Conservation (phyloP, 768 basidiomycete genomes). For the Auriscalpium orientale region DNA sequence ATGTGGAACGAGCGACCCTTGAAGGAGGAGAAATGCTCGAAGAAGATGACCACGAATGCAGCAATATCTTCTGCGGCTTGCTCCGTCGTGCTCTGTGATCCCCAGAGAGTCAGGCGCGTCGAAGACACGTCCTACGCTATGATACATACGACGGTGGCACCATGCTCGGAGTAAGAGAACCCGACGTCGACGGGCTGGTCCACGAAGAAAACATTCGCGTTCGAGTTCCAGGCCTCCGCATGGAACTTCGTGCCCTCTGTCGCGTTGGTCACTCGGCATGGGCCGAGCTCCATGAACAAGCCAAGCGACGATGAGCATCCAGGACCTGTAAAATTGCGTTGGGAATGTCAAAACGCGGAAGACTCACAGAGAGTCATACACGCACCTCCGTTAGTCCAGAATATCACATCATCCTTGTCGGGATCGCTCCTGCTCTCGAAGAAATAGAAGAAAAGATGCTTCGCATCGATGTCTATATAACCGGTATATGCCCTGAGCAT, state of each 20-base stretch:
- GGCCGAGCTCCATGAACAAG: constrained; percentile 47
- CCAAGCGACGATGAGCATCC: constrained; percentile 24
- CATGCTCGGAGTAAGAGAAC: constrained; percentile 46
- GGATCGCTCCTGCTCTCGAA: constrained; percentile 36
- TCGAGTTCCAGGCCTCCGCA: constrained; percentile 61
- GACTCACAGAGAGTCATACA: constrained; percentile 12
- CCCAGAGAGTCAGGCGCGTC: neutral
- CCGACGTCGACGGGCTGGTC: constrained; percentile 33
- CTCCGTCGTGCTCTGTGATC: constrained; percentile 46
- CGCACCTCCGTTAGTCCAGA: constrained; percentile 33
- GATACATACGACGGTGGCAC: constrained; percentile 45
- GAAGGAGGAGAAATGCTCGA: constrained; percentile 66
- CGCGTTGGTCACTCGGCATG: constrained; percentile 52
- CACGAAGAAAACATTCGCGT: constrained; percentile 49
- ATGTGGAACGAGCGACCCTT: constrained; percentile 46
- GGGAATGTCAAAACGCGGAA: constrained; percentile 11
- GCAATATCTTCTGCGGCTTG: constrained; percentile 67
- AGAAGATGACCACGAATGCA: constrained; percentile 65
- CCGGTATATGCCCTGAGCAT: constrained; percentile 48
- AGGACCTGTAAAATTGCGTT: constrained; percentile 3
- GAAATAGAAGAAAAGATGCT: constrained; percentile 64
- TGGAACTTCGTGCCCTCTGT: constrained; percentile 43
- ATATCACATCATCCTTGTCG: constrained; percentile 23
- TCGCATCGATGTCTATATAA: constrained; percentile 59
- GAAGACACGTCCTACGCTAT: neutral